These are phyloP conservation scores for Blastobotrys buckinghamii DNA, from an alignment of 1,139 yeast genomes.

Conservation along the genomic window DNA sequence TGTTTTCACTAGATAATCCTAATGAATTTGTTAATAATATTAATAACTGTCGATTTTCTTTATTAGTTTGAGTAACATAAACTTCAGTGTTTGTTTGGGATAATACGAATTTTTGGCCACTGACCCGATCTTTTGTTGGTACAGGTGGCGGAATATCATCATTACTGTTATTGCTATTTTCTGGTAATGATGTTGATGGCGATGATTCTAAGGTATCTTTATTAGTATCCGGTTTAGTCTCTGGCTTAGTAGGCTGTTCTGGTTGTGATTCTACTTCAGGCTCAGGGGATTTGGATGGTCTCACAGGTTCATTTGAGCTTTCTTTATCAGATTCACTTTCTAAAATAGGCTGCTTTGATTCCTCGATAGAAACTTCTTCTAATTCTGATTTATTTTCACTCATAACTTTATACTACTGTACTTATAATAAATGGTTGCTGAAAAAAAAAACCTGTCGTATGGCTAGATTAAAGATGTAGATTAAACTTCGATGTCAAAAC, in stretches of 20 bases:
- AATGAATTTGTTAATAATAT: slow-evolving; percentile 32
- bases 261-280: not conserved
- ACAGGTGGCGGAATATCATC: slow-evolving; percentile 9
- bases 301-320: not conserved
- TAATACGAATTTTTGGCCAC: slow-evolving; percentile 25
- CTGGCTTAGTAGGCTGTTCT: not conserved
- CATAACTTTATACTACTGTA: not conserved
- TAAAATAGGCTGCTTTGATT: not conserved
- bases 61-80: slow-evolving; percentile 21
- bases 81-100: slow-evolving; percentile 25
- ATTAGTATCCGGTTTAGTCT: not conserved
- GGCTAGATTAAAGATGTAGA: no score
- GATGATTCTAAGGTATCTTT: not conserved
- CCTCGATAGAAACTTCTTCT: not conserved
- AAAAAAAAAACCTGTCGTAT: no score
- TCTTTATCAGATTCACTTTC: not conserved
- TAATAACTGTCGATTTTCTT: slow-evolving; percentile 18
- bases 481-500: not conserved
- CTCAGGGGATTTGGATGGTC: not conserved
- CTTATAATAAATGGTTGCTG: no score
- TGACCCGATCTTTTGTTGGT: slow-evolving; percentile 13
- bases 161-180: not conserved
- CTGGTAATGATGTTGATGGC: not conserved
- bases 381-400: not conserved
- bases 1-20: slow-evolving; percentile 29